These are phyloP conservation scores for Protomyces lactucae-debilis DNA, from an alignment of 1,139 yeast species.

Conservation along the genomic window DNA sequence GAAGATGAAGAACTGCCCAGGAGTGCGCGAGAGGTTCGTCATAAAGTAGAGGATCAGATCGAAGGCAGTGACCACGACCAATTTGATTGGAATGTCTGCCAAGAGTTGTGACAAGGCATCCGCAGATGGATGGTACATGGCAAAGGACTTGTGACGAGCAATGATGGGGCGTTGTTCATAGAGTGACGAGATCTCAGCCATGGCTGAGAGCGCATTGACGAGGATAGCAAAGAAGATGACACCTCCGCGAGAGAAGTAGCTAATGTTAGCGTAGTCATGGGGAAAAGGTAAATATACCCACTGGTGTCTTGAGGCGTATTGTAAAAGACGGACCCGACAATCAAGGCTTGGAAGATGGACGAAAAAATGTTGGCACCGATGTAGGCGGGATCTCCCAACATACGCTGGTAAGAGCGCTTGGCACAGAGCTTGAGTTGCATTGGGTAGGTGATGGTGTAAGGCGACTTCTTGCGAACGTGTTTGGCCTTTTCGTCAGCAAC, in stretches of 20 bases:
- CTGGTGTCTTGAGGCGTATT: constrained; percentile 49
- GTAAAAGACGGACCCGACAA: constrained; percentile 68
- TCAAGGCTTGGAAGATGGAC: constrained; percentile 50
- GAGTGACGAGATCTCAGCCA: constrained; percentile 38
- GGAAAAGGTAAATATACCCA: constrained; percentile 37
- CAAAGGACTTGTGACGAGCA: constrained; percentile 58
- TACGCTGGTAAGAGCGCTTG: constrained; percentile 53
- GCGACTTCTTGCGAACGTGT: constrained; percentile 30
- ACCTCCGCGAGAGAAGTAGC: constrained; percentile 51
- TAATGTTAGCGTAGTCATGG: background rate
- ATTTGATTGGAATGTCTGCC: constrained; percentile 56
- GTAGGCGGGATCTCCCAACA: constrained; percentile 53
- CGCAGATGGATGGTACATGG: constrained; percentile 63
- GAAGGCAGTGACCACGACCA: constrained; percentile 46
- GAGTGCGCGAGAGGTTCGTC: constrained; percentile 51
- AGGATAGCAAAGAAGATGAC: constrained; percentile 43
- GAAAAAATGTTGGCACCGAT: constrained; percentile 50
- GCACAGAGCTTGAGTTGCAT: constrained; percentile 47
- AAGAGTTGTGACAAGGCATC: constrained; percentile 58
- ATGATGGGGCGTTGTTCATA: constrained; percentile 57
- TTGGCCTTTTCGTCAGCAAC: constrained; percentile 33
- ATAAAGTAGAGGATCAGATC: constrained; percentile 54
- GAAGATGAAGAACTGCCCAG: constrained; percentile 62
- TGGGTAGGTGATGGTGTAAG: constrained; percentile 32
- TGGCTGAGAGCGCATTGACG: constrained; percentile 40